These are phyloP conservation scores for Smittium mucronatum DNA, from an alignment of 371 early-diverging fungal species.

Conservation along the genomic window DNA sequence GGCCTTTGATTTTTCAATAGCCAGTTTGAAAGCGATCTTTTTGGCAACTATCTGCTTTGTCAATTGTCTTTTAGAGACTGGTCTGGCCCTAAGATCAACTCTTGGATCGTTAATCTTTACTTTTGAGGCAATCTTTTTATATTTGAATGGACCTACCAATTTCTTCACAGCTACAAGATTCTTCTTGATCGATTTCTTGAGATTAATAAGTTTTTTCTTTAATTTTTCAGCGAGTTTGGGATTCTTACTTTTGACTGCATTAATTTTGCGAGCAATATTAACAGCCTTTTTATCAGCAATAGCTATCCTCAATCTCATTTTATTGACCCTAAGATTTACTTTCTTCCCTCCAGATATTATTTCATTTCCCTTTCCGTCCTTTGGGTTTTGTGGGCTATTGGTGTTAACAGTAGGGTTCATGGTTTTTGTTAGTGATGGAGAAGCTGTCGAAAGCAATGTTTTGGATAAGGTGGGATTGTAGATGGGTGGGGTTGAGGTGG, in stretches of 20 bases:
- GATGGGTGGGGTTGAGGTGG: no score
- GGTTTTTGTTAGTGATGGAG: no score
- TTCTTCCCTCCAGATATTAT: no score
- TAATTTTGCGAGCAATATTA: not conserved
- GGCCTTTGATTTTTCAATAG: not conserved
- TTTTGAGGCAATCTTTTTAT: not conserved
- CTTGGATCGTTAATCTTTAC: not conserved
- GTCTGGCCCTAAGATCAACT: not conserved
- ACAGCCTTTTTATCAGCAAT: not conserved
- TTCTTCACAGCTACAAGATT: not conserved
- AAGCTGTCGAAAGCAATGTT: no score
- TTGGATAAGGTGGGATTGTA: no score
- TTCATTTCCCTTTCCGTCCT: no score
- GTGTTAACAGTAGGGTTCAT: no score
- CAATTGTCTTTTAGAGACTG: not conserved
- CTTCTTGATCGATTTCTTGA: not conserved
- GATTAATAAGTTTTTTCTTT: not conserved
- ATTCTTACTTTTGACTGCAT: not conserved
- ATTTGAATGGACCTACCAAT: not conserved
- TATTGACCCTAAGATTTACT: not conserved
- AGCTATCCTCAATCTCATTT: not conserved
- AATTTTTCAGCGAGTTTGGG: not conserved
- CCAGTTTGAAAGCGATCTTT: not conserved
- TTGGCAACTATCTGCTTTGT: not conserved
- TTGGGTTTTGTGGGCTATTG: no score